phyloP scores from a whole-genome alignment of 1,284 basidiomycete genomes.

The Apiotrichum porosum region DNA sequence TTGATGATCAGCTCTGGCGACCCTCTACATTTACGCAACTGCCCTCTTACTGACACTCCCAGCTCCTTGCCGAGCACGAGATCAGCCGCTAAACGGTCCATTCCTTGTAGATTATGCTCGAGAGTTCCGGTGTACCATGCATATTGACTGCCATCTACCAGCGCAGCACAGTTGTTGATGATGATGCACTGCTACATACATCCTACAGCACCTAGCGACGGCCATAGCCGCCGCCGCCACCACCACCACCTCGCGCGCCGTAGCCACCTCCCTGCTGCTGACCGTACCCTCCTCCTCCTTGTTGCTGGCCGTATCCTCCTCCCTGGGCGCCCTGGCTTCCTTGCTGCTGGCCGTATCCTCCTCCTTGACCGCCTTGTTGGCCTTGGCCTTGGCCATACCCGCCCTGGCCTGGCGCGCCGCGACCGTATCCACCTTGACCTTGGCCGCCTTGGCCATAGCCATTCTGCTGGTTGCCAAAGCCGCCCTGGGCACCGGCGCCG shows the following conservation, averaged over 20 bases:
- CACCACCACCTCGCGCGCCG: not conserved
- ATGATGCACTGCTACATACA: not conserved
- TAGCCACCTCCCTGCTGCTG: not conserved
- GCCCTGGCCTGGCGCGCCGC: no score
- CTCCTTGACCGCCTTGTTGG: not conserved
- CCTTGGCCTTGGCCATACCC: not conserved
- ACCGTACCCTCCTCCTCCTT: not conserved
- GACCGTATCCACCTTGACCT: not conserved
- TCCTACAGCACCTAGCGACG: slow-evolving; percentile 5
- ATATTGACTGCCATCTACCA: slow-evolving; percentile 1
- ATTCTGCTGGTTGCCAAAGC: slow-evolving; percentile 1
- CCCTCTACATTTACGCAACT: not conserved
- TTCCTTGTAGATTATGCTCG: not conserved
- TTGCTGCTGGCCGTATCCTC: not conserved
- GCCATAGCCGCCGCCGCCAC: slow-evolving; percentile 4
- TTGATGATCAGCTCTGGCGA: not conserved
- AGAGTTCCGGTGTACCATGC: slow-evolving; percentile 7
- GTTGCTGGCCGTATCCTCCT: not conserved
- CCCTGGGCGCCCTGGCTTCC: no score
- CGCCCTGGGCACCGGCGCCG: slow-evolving; percentile 1
- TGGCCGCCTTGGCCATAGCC: slow-evolving; percentile 1
- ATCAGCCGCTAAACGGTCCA: slow-evolving; percentile 51
- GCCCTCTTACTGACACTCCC: slow-evolving; percentile 9
- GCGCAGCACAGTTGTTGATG: no score
- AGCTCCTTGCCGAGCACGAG: slow-evolving; percentile 89